Conservation (phyloP, 129 eudicot species). For the Chrysanthemum makinoi region DNA sequence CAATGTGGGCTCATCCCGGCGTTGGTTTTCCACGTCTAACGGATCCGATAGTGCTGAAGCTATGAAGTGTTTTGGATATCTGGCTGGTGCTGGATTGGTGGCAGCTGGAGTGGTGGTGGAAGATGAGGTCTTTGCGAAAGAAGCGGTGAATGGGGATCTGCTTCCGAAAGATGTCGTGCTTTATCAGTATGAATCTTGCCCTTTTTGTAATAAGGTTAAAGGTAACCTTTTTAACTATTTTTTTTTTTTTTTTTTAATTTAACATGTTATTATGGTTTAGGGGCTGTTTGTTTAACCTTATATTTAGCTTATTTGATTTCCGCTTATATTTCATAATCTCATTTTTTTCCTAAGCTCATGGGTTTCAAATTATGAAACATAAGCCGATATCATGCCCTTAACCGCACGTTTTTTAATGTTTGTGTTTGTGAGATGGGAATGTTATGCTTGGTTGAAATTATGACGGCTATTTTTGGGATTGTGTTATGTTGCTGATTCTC, state of each 20-base stretch:
- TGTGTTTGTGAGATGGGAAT: no score
- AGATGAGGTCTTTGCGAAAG: constrained; percentile 55
- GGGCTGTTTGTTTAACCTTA: no score
- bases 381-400: no score
- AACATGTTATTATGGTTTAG: no score
- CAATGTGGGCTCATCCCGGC: constrained; percentile 39
- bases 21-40: constrained; percentile 41
- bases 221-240: constrained; percentile 24
- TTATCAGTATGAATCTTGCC: constrained; percentile 68
- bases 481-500: no score
- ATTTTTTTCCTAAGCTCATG: no score
- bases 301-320: no score
- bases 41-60: constrained; percentile 14
- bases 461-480: no score
- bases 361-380: no score
- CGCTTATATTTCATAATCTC: no score
- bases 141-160: constrained; percentile 24
- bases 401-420: no score
- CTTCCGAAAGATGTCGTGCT: constrained; percentile 57
- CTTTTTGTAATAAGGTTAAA: constrained; percentile 78
- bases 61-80: constrained; percentile 24
- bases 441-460: no score
- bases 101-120: constrained; percentile 15
- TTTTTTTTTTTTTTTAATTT: neutral
- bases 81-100: constrained; percentile 35